Base-by-base conservation (phyloP, 2,329 filamentous ascomycete genomes). In the Hysterium pulicare region DNA sequence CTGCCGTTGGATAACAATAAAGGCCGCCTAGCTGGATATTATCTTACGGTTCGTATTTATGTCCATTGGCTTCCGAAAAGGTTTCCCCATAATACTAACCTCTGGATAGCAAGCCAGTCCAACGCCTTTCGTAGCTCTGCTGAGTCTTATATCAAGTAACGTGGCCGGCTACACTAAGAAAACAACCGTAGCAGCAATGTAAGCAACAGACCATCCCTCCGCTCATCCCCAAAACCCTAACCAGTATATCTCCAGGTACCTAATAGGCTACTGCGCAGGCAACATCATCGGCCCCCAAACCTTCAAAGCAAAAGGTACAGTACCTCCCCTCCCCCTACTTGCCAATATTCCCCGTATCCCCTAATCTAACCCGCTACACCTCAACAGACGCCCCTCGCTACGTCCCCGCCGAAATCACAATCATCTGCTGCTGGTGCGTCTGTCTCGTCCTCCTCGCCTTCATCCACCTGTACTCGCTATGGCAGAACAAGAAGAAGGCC, bases 111-210 rank as follows among this genome's bases (percentile, higher is more conserved):
- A n/a, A n/a, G n/a, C 79, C 1, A 72, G 71, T 9, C 74, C 82
- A 0, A 81, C 79, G 1, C 72, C 79, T 0, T 86, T 86, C 47
- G 82, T 85, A 1, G 79, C 79, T 3, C 63, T 86, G 13, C 63
- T 86, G 4, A 79, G 78, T 20, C 69, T 86, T 26, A 79, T 86
- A 41, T 74, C 76, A 2, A 79, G 77, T 11, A 87, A 87, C 42
- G 70, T 80, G 0, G 77, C 77, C 3, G 75, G 75, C 1, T 76
- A 74, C 47, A 81, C 78, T 7, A 81, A 81, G 62, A 81, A 81
- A 61, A 80, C 77, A 0, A 80, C 77, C 0, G 72, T 77, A 0
- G 75, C 74, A 0, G 76, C 77, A 0, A 66, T 78, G 4, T 35
- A 35, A 35, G 4, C 33, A 3, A 5, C 11, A 17, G 5, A 16